phyloP scores from a whole-genome alignment of 2,329 filamentous ascomycete species.

The Lachnellula arida region DNA sequence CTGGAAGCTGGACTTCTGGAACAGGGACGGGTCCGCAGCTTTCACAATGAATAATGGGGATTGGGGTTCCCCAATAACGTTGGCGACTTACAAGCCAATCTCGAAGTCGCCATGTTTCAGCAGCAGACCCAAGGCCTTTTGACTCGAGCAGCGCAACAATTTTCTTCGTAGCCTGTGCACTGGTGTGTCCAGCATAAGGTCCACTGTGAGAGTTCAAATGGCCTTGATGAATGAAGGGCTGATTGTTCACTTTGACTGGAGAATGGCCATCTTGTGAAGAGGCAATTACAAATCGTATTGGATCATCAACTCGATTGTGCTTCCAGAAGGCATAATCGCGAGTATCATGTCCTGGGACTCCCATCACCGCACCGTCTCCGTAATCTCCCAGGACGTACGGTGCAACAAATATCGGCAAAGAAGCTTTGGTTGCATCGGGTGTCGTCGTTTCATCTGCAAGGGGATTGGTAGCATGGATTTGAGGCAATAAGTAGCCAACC shows the following conservation, averaged over 20 bases:
- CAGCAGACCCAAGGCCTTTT: conserved; percentile 52
- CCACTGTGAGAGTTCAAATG: conserved; percentile 63
- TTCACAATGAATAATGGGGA: conserved; percentile 79
- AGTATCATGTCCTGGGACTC: conserved; percentile 78
- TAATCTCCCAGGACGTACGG: conserved; percentile 84
- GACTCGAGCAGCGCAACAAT: conserved; percentile 54
- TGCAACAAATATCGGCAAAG: conserved; percentile 73
- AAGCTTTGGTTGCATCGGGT: conserved; percentile 47
- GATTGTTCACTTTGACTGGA: conserved; percentile 39
- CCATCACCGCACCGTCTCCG: conserved; percentile 86
- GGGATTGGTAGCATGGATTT: conserved; percentile 61
- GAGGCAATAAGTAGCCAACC: conserved; percentile 62
- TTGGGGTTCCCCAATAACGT: conserved; percentile 86
- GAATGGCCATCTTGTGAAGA: conserved; percentile 40
- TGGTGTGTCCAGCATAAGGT: conserved; percentile 58
- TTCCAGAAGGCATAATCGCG: conserved; percentile 79
- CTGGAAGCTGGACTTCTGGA: conserved; percentile 69
- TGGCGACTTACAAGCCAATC: conserved; percentile 94
- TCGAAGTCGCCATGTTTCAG: conserved; percentile 72
- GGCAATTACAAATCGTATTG: conserved; percentile 58
- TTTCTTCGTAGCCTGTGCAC: conserved; percentile 54
- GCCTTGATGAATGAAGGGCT: conserved; percentile 62
- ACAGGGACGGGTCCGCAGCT: conserved; percentile 77
- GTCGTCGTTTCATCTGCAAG: conserved; percentile 51
- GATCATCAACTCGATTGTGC: conserved; percentile 56